Evolutionary conservation across 495 filamentous ascomycete genomes (phyloP), one percentile per base, ranked within the genome.

Genomic region (Cetradonia linearis): DNA sequence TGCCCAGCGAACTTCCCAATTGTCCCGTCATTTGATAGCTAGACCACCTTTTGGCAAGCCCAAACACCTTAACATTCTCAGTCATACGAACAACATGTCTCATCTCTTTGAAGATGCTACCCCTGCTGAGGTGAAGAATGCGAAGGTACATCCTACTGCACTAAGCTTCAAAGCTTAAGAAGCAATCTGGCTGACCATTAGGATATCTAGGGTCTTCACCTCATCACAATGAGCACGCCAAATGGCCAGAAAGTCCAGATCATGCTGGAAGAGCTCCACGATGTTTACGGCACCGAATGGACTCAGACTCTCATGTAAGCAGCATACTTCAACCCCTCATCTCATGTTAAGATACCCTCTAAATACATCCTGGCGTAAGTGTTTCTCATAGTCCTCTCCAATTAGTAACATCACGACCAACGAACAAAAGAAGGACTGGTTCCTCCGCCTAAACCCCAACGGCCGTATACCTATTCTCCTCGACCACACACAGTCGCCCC

Each of bases 381-480:
- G 7, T 37, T 14, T n/a, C 40, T 58, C 20, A 58, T 27, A 30
- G 5, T 38, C 3, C 10, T 3, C 31, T 5, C 23, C 4, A 36
- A 20, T 46, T 47, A 63, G 66, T 58, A 70, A 81, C 61, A 77
- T 80, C 49, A 71, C 70, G 54, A 83, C 76, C 56, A 80, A 81
- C 56, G 78, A 80, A 60, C 79, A 83, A 61, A 83, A 82, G 72
- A 77, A 81, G 53, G 76, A 80, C 33, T 83, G 79, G 80, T 83
- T 81, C 61, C 70, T 83, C 23, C 70, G 74, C 33, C 70, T 81
- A 36, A 69, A 80, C 56, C 75, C 77, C 57, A 79, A 77, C 58
- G 73, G 78, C 30, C 74, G 77, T 33, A 80, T 81, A 61, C 78
- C 78, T 7, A 68, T 78, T 14, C 62, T 81, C 30, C 60, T 81